Evolutionary conservation across 352 stramenopile genomes (phyloP).

Genomic region (Globisporangium nunn): DNA sequence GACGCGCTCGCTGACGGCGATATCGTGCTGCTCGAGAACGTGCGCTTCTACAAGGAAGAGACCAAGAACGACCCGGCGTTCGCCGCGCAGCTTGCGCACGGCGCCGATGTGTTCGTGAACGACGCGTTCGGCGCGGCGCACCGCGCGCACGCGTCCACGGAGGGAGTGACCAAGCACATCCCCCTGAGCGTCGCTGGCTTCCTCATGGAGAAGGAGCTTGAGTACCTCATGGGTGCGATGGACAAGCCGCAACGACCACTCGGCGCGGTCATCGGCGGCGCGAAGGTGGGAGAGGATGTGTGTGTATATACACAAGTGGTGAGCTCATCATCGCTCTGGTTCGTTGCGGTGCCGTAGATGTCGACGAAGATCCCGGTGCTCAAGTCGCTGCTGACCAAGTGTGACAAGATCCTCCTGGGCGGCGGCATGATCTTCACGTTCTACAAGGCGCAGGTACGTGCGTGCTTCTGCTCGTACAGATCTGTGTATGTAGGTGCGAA

Average conservation of each 20-base stretch:
- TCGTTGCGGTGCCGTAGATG: slow-evolving; percentile 15
- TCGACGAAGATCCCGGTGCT: slow-evolving; percentile 96
- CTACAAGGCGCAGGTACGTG: slow-evolving; percentile 87
- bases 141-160: slow-evolving; percentile 96
- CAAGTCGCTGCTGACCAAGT: slow-evolving; percentile 93
- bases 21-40: slow-evolving; percentile 90
- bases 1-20: slow-evolving; percentile 85
- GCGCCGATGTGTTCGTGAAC: slow-evolving; percentile 96
- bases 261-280: slow-evolving; percentile 93
- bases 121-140: slow-evolving; percentile 98
- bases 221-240: slow-evolving; percentile 91
- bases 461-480: not conserved
- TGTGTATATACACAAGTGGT: not conserved
- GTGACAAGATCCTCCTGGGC: slow-evolving; percentile 94
- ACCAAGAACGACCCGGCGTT: slow-evolving; percentile 94
- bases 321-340: not conserved
- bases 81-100: slow-evolving; percentile 91
- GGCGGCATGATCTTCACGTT: slow-evolving; percentile 98
- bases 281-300: slow-evolving; percentile 70
- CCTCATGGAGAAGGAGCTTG: slow-evolving; percentile 97
- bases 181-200: slow-evolving; percentile 91
- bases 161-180: slow-evolving; percentile 95
- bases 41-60: slow-evolving; percentile 98
- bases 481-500: not conserved
- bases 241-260: slow-evolving; percentile 89